Percentiles rank a stretch among this genome's conserved stretches.
These are phyloP conservation scores for Hanseniaspora clermontiae DNA, from an alignment of 805 yeast species.

Conservation along the genomic window DNA sequence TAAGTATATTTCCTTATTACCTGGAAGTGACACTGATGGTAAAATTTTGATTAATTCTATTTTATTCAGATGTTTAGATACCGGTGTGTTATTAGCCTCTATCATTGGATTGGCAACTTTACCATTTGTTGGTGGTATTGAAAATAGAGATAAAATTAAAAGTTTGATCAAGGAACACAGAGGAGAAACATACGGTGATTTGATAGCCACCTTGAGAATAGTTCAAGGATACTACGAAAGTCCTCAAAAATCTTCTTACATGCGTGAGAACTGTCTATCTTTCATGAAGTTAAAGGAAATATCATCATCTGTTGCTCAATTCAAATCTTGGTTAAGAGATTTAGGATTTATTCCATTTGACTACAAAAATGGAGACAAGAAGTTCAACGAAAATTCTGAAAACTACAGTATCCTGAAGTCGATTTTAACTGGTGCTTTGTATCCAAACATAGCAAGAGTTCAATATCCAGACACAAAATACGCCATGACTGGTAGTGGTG, in stretches of 20 bases:
- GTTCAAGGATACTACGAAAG: constrained; percentile 38
- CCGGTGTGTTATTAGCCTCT: constrained; percentile 70
- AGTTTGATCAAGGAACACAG: constrained; percentile 26
- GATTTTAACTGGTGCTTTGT: constrained; percentile 64
- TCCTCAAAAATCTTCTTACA: constrained; percentile 31
- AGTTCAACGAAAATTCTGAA: constrained; percentile 37
- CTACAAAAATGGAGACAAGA: constrained; percentile 27
- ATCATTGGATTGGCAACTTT: constrained; percentile 51
- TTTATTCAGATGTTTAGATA: constrained; percentile 68
- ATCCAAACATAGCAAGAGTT: constrained; percentile 72
- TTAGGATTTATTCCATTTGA: constrained; percentile 59
- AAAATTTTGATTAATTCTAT: constrained; percentile 69
- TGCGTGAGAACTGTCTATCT: constrained; percentile 50
- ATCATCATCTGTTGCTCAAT: constrained; percentile 56
- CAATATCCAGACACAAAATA: constrained; percentile 73
- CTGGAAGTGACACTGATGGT: constrained; percentile 75
- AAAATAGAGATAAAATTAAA: constrained; percentile 53
- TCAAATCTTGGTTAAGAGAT: constrained; percentile 56
- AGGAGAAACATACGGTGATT: constrained; percentile 55
- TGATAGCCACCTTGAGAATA: constrained; percentile 53
- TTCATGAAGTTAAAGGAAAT: constrained; percentile 57
- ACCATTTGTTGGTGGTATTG: constrained; percentile 55
- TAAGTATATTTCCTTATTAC: constrained; percentile 62
- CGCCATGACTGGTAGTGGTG: constrained; percentile 56
- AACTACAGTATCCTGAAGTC: constrained; percentile 47